phyloP scores from a whole-genome alignment of 495 filamentous ascomycete species.

The Aspergillus panamensis region DNA sequence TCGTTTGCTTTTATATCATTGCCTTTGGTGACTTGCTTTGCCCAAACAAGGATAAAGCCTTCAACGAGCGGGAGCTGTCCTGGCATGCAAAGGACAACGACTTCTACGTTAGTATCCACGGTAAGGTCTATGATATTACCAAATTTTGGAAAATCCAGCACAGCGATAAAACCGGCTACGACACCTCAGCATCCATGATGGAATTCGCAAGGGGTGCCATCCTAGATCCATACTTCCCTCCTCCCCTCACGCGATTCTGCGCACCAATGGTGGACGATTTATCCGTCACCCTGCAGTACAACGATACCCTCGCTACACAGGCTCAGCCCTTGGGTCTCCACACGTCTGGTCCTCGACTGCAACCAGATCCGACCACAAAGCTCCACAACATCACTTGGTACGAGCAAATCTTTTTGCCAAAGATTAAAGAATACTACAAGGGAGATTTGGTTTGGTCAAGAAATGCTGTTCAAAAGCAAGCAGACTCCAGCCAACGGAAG shows the following conservation, averaged over 20 bases:
- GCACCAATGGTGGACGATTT: conserved; percentile 57
- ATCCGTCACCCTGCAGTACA: conserved; percentile 51
- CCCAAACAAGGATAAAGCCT: conserved; percentile 88
- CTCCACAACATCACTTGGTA: conserved; percentile 75
- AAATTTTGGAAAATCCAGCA: conserved; percentile 84
- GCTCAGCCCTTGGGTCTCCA: conserved; percentile 54
- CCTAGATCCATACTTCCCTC: conserved; percentile 77
- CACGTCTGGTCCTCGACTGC: conserved; percentile 56
- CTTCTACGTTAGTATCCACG: conserved; percentile 85
- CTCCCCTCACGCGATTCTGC: conserved; percentile 75
- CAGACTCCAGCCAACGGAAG: conserved; percentile 61
- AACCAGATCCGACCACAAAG: conserved; percentile 49
- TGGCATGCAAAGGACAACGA: conserved; percentile 68
- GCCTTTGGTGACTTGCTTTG: conserved; percentile 80
- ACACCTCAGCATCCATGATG: conserved; percentile 67
- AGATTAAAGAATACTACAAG: conserved; percentile 80
- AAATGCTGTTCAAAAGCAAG: conserved; percentile 48
- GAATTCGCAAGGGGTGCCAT: conserved; percentile 67
- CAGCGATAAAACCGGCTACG: conserved; percentile 56
- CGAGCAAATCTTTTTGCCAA: conserved; percentile 62
- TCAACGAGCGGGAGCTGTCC: conserved; percentile 68
- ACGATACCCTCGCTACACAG: conserved; percentile 53
- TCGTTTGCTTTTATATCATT: conserved; percentile 91
- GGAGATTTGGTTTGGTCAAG: conserved; percentile 77
- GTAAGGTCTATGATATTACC: conserved; percentile 87